Evolutionary conservation across 202 grass and related monocot genomes (phyloP), one percentile per base, ranked within the genome.

Genomic region (Setaria viridis): DNA sequence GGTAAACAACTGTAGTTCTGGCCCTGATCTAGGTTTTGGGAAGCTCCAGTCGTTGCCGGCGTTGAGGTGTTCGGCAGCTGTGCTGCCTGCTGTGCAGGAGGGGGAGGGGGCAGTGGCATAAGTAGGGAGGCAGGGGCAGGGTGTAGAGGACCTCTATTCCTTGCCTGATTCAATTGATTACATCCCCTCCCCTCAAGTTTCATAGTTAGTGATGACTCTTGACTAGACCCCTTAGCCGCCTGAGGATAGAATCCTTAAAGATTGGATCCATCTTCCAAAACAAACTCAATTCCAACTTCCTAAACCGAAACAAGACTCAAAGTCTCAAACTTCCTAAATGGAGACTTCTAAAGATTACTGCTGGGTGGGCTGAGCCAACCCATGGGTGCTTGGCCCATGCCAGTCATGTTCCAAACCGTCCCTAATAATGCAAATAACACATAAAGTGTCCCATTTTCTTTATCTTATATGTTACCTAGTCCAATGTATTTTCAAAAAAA

Each of bases 401-500:
- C 29, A 14, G 35, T 41, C n/a, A 64, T 46, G 43, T 74, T 80
- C 3, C 62, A 62, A 60, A 30, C 32, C 72, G 15, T 41, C 57
- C 45, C 34, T 70, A 62, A 60, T 77, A 60, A 71, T 71, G 72
- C 21, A 47, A 58, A 43, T 41, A 41, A 47, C 45, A 54, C 32
- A 82, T 75, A 60, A 67, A 50, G 3, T 12, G 5, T 6, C 58
- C 2, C 12, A 42, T 65, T 75, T 67, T 15, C 58, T 82, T 15
- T 76, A 33, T 68, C 29, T 20, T 87, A 51, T 70, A 21, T 33
- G 21, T 45, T 50, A 77, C 45, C 33, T 51, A 63, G 30, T 60
- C 42, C n/a, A 9, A 67, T 77, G 62, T 62, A 76, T 70, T 62
- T 85, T 32, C n/a, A 66, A 35, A 50, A 19, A 35, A 33, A 53